These are phyloP conservation scores for Wickerhamomyces tratensis DNA, from an alignment of 805 yeast genomes.

Conservation along the genomic window DNA sequence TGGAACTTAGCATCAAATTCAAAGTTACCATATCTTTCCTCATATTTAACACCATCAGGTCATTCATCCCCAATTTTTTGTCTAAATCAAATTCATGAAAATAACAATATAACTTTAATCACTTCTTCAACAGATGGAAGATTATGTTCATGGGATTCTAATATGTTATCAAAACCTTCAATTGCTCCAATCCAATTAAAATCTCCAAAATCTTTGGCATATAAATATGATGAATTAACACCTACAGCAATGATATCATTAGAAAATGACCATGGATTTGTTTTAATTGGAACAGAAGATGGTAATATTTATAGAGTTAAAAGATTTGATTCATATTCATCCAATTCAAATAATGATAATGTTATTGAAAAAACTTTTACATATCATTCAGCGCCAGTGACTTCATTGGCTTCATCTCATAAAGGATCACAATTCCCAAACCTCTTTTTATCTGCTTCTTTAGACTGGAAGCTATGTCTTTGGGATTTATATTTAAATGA, in stretches of 20 bases:
- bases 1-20: conserved; percentile 29
- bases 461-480: conserved; percentile 22
- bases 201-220: conserved; percentile 12
- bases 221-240: conserved; percentile 21
- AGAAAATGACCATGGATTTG: conserved; percentile 10
- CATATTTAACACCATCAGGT: conserved; percentile 5
- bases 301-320: conserved; percentile 22
- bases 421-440: conserved; percentile 6
- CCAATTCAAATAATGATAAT: conserved; percentile 4
- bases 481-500: conserved; percentile 15
- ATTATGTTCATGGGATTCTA: conserved; percentile 20
- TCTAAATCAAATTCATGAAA: conserved; percentile 12
- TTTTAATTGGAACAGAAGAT: conserved; percentile 23
- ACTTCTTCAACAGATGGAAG: conserved; percentile 23
- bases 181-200: conserved; percentile 12
- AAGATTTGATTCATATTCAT: conserved; percentile 14
- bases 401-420: conserved; percentile 8
- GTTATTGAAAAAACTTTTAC: conserved; percentile 11
- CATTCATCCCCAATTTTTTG: conserved; percentile 18
- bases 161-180: conserved; percentile 15
- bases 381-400: conserved; percentile 20
- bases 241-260: conserved; percentile 15
- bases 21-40: conserved; percentile 9
- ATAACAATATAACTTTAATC: conserved; percentile 10
- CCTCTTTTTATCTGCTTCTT: conserved; percentile 18